phyloP scores from a whole-genome alignment of 1,284 basidiomycete genomes.

The Phylloporus gajari region DNA sequence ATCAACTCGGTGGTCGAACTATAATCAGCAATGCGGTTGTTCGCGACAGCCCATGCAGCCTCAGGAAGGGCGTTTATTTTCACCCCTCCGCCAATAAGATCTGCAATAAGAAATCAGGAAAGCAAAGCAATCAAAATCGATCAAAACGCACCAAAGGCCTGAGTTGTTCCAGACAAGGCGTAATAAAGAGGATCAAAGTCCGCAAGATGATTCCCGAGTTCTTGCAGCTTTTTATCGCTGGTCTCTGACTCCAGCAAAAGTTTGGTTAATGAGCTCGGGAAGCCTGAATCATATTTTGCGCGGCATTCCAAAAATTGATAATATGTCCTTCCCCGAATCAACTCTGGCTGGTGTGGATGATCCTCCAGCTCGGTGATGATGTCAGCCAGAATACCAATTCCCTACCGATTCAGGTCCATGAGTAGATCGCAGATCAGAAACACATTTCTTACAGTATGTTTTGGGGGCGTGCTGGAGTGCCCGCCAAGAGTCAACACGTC shows the following conservation, averaged over 20 bases:
- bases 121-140: neutral
- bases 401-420: constrained; percentile 39
- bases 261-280: constrained; percentile 42
- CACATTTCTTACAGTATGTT: constrained; percentile 56
- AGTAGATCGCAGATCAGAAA: neutral
- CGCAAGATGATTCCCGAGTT: constrained; percentile 46
- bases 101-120: constrained; percentile 25
- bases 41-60: constrained; percentile 48
- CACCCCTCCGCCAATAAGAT: constrained; percentile 58
- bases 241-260: constrained; percentile 41
- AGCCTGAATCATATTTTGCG: constrained; percentile 35
- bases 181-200: constrained; percentile 42
- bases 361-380: constrained; percentile 64
- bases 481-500: constrained; percentile 69
- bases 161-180: constrained; percentile 54
- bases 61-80: constrained; percentile 61
- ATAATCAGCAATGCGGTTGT: constrained; percentile 55
- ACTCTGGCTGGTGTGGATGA: constrained; percentile 53
- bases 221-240: constrained; percentile 39
- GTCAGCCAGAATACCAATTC: constrained; percentile 65
- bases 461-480: constrained; percentile 71
- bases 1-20: constrained; percentile 50
- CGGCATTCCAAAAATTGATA: constrained; percentile 40
- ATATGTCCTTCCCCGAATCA: constrained; percentile 46
- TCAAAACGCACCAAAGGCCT: constrained; percentile 53